These are phyloP conservation scores for Solanum neorickii DNA, from an alignment of 257 asterid genomes.

Conservation along the genomic window DNA sequence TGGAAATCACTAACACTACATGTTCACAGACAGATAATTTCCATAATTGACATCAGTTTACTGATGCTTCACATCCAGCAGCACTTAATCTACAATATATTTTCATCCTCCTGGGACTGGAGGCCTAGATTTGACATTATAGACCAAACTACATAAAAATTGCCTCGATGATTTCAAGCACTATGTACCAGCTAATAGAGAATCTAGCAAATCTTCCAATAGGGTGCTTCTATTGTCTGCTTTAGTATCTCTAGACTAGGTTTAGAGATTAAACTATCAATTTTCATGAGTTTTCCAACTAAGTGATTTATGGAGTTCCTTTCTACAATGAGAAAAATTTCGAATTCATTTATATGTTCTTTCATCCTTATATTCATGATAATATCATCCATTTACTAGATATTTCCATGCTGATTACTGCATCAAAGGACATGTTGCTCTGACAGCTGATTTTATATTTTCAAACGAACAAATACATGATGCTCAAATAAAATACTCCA, in stretches of 20 bases:
- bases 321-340: neutral
- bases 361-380: neutral
- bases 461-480: neutral
- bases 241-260: neutral
- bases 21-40: neutral
- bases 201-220: neutral
- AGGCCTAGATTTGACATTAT: neutral
- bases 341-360: neutral
- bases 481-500: neutral
- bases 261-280: neutral
- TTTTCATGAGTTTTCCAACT: neutral
- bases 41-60: neutral
- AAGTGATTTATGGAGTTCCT: neutral
- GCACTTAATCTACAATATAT: neutral
- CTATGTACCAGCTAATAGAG: neutral
- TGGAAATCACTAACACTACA: neutral
- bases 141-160: neutral
- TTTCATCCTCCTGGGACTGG: neutral
- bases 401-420: neutral
- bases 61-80: neutral
- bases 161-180: neutral
- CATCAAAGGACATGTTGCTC: neutral
- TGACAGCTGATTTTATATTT: neutral
- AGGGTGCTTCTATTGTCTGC: neutral
- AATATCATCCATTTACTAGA: neutral